Evolutionary conservation across 2,329 filamentous ascomycete genomes (phyloP), one percentile per base, ranked within the genome.

Genomic region (Colletotrichum higginsianum): DNA sequence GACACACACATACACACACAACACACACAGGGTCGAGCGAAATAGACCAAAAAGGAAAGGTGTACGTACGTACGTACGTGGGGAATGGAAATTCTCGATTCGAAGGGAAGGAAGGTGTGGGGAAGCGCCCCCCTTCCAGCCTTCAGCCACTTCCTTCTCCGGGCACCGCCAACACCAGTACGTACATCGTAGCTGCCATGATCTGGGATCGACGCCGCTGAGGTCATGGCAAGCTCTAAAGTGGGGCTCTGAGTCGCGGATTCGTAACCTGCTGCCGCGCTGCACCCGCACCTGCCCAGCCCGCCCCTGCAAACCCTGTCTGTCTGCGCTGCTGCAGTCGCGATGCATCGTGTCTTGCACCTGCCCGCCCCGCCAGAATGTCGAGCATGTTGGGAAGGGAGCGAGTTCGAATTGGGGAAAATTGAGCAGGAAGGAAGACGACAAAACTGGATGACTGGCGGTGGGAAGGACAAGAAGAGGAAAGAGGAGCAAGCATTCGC

Each of bases 151-250:
- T 26, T 26, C 26, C 26, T 26, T 26, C 26, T 26, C 26, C 26
- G 26, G 26, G 26, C 26, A 26, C 26, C 26, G 26, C 26, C 26
- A 26, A 26, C 26, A 26, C 23, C 23, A 26, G 23, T 26, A 40
- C 26, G 23, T 26, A 40, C 26, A 30, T 23, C 6, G 21, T 23
- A 26, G 30, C 57, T 46, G 35, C 53, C 16, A 61, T 49, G 67
- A 53, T 58, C 65, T 40, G n/a, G 38, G 58, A 71, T 68, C 64
- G 58, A 68, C 68, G 68, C 68, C 68, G 38, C 68, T 71, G 68
- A 71, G 58, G 68, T 71, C 68, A 71, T 71, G 64, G 56, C 40
- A 21, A 58, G 65, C 38, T 40, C 11, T 2, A 30, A 30, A 21
- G 58, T 63, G 68, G 68, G 40, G 21, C 21, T 18, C 26, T 63